phyloP scores from a whole-genome alignment of 73 alveolate genomes.

The Stentor roeselii region DNA sequence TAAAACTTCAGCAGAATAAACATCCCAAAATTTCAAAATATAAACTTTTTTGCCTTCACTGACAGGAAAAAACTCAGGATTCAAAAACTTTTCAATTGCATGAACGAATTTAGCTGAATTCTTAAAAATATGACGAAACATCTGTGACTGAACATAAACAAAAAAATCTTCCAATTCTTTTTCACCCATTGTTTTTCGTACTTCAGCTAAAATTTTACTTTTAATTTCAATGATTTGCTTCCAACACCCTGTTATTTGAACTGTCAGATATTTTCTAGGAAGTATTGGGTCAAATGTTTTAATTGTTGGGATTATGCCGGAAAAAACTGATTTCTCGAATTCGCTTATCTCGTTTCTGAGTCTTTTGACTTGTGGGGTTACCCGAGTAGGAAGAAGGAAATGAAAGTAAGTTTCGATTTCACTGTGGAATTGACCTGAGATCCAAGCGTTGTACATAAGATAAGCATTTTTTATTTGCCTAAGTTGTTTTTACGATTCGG shows the following conservation, averaged over 20 bases:
- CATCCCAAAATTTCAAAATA: conserved; percentile 17
- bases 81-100: conserved; percentile 1
- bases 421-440: not conserved
- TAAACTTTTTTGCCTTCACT: not conserved
- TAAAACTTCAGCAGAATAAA: conserved; percentile 20
- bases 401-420: not conserved
- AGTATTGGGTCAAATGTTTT: not conserved
- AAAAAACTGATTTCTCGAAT: not conserved
- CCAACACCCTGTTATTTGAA: not conserved
- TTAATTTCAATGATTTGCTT: conserved; percentile 5
- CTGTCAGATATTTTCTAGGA: conserved; percentile 10
- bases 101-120: conserved; percentile 11
- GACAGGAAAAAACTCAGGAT: not conserved
- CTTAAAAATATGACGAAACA: conserved; percentile 14
- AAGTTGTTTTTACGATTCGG: not conserved
- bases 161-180: not conserved
- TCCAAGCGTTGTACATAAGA: not conserved
- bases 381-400: not conserved
- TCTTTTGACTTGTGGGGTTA: not conserved
- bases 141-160: not conserved
- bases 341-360: not conserved
- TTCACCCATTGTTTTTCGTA: not conserved
- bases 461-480: not conserved
- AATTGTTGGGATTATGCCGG: not conserved
- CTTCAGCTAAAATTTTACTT: not conserved